Percentiles rank a stretch among this genome's conserved stretches.
These are phyloP conservation scores for Prosopis cineraria DNA, from an alignment of 306 rosid genomes.

Conservation along the genomic window DNA sequence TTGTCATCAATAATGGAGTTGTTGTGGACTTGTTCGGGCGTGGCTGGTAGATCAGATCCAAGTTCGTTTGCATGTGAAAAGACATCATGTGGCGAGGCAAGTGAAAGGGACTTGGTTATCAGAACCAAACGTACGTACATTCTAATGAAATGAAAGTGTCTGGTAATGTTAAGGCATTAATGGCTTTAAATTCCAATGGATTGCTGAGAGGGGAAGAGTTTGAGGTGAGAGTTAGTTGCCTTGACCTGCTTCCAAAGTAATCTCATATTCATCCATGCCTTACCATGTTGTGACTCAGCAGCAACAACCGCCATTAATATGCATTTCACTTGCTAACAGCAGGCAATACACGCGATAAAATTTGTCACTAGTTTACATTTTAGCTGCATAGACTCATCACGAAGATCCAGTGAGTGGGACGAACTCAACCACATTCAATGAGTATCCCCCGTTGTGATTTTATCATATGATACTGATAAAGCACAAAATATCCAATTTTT, in stretches of 20 bases:
- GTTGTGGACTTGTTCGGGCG: neutral
- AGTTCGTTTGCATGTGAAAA: neutral
- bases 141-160: neutral
- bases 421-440: no score
- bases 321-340: neutral
- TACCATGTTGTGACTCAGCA: constrained; percentile 27
- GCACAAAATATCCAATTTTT: no score
- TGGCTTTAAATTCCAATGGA: constrained; percentile 9
- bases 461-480: no score
- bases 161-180: constrained; percentile 9
- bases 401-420: no score
- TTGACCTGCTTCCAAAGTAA: constrained; percentile 48
- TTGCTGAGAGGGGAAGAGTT: constrained; percentile 9
- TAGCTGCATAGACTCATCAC: neutral
- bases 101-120: constrained; percentile 27
- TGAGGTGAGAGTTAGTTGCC: constrained; percentile 49
- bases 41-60: constrained; percentile 37
- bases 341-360: neutral
- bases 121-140: neutral
- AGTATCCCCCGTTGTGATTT: no score
- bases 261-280: constrained; percentile 23
- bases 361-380: neutral
- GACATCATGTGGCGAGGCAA: constrained; percentile 23
- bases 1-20: neutral
- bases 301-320: neutral